phyloP scores from a whole-genome alignment of 116 monocot species.

The Zostera marina region DNA sequence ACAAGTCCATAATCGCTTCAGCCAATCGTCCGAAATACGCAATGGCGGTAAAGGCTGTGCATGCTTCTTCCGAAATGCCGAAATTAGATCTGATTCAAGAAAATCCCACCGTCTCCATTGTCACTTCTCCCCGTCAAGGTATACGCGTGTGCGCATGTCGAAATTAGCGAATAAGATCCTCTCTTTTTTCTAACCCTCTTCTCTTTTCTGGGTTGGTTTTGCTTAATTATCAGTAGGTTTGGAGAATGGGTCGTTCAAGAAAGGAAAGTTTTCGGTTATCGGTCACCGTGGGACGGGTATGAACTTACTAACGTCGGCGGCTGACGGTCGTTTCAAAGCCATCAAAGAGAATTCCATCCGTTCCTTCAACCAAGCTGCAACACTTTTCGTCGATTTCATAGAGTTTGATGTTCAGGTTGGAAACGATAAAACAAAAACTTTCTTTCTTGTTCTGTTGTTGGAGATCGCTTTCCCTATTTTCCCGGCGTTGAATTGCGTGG shows the following conservation, averaged over 20 bases:
- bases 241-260: conserved; percentile 8
- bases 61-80: conserved; percentile 45
- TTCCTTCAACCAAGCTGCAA: conserved; percentile 59
- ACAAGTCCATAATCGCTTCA: too few species aligned
- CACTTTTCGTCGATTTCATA: conserved; percentile 60
- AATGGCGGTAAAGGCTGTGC: conserved; percentile 62
- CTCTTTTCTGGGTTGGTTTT: not conserved
- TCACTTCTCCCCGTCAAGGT: conserved; percentile 9
- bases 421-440: not conserved
- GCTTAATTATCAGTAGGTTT: not conserved
- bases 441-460: not conserved
- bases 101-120: conserved; percentile 7
- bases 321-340: conserved; percentile 49
- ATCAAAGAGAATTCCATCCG: conserved; percentile 75
- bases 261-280: conserved; percentile 44
- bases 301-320: conserved; percentile 57
- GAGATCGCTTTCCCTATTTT: not conserved
- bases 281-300: conserved; percentile 92
- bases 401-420: conserved; percentile 94
- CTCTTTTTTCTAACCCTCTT: not conserved
- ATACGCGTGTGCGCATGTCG: not conserved
- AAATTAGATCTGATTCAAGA: conserved; percentile 33
- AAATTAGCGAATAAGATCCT: not conserved
- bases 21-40: too few species aligned
- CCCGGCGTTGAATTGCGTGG: not conserved